These are phyloP conservation scores for Chalaropsis thielavioides DNA, from an alignment of 2,329 filamentous ascomycete species.

Conservation along the genomic window DNA sequence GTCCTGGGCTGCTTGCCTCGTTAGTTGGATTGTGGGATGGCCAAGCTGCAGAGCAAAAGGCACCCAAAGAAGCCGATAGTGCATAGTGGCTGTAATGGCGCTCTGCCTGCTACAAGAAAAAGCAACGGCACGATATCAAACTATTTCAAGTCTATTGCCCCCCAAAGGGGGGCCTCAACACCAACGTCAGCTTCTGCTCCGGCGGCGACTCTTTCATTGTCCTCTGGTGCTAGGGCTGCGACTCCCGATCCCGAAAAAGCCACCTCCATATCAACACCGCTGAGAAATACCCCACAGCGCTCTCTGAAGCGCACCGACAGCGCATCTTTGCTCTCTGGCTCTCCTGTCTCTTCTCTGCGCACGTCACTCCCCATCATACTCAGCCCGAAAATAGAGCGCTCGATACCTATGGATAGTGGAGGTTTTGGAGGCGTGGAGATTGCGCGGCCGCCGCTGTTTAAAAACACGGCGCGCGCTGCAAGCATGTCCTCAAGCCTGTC, in stretches of 20 bases:
- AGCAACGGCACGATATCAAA: not conserved
- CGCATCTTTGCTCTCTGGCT: not conserved
- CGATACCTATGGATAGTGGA: not conserved
- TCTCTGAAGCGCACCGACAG: not conserved
- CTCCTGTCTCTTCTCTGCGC: conserved; percentile 1
- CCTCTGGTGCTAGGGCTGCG: not conserved
- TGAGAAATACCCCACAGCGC: not conserved
- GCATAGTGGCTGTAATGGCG: not conserved
- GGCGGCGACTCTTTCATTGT: not conserved
- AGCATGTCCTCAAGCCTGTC: not conserved
- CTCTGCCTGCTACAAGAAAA: not conserved
- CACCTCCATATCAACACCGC: not conserved
- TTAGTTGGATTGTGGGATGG: not conserved
- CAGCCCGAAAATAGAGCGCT: conserved; percentile 5
- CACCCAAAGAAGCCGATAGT: not conserved
- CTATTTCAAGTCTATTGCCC: not conserved
- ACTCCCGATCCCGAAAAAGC: not conserved
- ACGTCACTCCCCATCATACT: conserved; percentile 11
- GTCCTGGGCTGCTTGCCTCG: not conserved
- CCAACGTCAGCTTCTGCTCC: not conserved
- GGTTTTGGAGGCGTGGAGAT: not conserved
- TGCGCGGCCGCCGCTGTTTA: not conserved
- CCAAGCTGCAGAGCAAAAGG: not conserved
- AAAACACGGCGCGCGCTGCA: not conserved
- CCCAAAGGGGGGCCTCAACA: not conserved